phyloP scores from a whole-genome alignment of 2,329 filamentous ascomycete species.

The Phialocephala sp. region DNA sequence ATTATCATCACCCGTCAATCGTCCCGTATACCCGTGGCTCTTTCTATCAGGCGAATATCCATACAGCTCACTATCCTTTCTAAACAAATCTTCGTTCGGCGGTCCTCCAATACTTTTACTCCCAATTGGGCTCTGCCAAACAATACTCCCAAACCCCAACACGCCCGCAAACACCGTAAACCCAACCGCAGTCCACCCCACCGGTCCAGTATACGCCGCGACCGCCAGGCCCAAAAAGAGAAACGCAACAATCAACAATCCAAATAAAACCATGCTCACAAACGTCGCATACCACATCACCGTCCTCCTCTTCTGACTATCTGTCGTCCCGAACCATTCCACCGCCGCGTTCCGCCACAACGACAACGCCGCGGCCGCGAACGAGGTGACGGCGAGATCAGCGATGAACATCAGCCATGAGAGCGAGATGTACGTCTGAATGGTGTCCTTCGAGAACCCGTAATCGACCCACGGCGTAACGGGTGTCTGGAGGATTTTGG shows the following conservation, averaged over 20 bases:
- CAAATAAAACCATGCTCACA: slow-evolving; percentile 23
- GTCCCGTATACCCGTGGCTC: background rate
- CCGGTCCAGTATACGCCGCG: slow-evolving; percentile 20
- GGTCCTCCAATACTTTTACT: background rate
- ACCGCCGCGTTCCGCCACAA: slow-evolving; percentile 21
- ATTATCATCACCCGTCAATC: background rate
- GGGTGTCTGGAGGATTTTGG: slow-evolving; percentile 24
- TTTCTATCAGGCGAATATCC: background rate
- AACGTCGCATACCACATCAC: slow-evolving; percentile 30
- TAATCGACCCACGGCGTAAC: slow-evolving; percentile 24
- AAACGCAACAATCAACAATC: slow-evolving; percentile 22
- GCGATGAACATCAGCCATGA: slow-evolving; percentile 27
- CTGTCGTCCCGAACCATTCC: slow-evolving; percentile 23
- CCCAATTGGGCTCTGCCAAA: slow-evolving; percentile 1
- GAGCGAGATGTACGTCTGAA: slow-evolving; percentile 21
- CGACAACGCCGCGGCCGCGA: slow-evolving; percentile 23
- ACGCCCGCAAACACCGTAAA: slow-evolving; percentile 13
- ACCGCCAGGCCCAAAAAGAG: slow-evolving; percentile 26
- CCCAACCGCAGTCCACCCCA: slow-evolving; percentile 24
- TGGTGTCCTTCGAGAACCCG: slow-evolving; percentile 9
- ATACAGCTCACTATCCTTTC: background rate
- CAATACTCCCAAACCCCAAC: slow-evolving; percentile 13
- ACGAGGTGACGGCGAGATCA: slow-evolving; percentile 18
- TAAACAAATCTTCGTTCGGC: slow-evolving; percentile 3
- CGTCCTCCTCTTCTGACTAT: slow-evolving; percentile 17